Base-by-base conservation (phyloP, 2,329 filamentous ascomycete genomes). In the Aspergillus flavus region DNA sequence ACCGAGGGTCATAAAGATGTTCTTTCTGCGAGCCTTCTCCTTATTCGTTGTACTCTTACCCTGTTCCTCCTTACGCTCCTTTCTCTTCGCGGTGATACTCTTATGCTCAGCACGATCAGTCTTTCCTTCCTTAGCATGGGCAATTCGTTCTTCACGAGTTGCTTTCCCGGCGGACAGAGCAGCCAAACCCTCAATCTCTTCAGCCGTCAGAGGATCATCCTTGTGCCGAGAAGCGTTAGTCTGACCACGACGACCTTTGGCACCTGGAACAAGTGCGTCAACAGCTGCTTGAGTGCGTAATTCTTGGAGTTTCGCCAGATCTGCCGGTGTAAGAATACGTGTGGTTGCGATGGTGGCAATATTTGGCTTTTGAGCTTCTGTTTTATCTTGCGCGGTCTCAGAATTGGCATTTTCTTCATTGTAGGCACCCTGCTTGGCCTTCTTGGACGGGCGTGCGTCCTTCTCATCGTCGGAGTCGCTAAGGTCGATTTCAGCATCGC, bases 11-110 rank as follows among this genome's bases (percentile, higher is more conserved):
- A 99, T 99, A 72, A 99, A 77, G 81, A 99, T 96, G 79, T 99
- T 99, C 91, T 99, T 99, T 86, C 92, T 93, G 70, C 94, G 85
- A 48, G 91, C 88, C 87, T 99, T 99, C 84, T 99, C 95, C 82
- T 91, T 92, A 81, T 99, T 99, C 69, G 94, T 98, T 43, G 93
- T 94, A 76, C 92, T 96, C 88, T 98, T 98, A 73, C 95, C 95
- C 80, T 93, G 87, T 2, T 88, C 85, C 72, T 90, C 88, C 86
- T 96, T 96, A 85, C 94, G 92, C 76, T 92, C 88, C 84, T 93
- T 92, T 72, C 91, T 86, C 75, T 92, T 89, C 19, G 93, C 93
- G 67, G 92, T 89, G 59, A 92, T 95, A 66, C 88, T 91, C 82
- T 94, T 93, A 82, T 97, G 93, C 76, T 95, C 89, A 57, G 87